These are phyloP conservation scores for Mycena venus DNA, from an alignment of 768 basidiomycete genomes.

Conservation along the genomic window DNA sequence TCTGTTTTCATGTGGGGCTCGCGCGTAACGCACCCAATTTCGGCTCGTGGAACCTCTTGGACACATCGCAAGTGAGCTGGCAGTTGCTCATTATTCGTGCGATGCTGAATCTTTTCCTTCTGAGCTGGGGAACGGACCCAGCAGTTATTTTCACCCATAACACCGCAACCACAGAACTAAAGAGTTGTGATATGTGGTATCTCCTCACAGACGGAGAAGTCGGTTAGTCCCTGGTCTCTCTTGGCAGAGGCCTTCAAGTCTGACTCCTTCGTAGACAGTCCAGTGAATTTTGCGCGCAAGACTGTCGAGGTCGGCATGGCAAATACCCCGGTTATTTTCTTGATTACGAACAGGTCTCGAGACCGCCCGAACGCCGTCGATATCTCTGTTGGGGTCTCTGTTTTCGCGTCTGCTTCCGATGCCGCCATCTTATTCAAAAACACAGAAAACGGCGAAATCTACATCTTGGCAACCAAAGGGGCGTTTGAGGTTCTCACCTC, in stretches of 20 bases:
- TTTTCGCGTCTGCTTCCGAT: slow-evolving; percentile 32
- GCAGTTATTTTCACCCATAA: slow-evolving; percentile 18
- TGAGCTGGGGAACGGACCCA: slow-evolving; percentile 32
- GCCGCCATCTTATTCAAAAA: slow-evolving; percentile 31
- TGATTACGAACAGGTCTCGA: slow-evolving; percentile 21
- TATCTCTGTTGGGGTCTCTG: slow-evolving; percentile 30
- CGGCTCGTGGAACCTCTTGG: neutral
- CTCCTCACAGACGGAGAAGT: too few relatives aligned
- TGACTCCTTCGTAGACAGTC: too few relatives aligned
- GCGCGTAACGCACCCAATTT: neutral
- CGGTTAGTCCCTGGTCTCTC: too few relatives aligned
- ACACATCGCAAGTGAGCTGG: slow-evolving; percentile 24
- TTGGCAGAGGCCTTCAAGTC: too few relatives aligned
- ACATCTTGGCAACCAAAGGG: slow-evolving; percentile 27
- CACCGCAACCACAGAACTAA: slow-evolving; percentile 17
- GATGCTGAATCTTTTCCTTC: neutral
- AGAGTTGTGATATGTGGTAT: slow-evolving; percentile 33
- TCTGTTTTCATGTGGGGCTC: slow-evolving; percentile 32
- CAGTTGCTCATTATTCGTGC: neutral
- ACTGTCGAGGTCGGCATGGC: slow-evolving; percentile 34
- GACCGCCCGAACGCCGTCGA: slow-evolving; percentile 8
- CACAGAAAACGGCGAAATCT: slow-evolving; percentile 8
- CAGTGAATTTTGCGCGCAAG: slow-evolving; percentile 24
- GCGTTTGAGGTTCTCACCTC: slow-evolving; percentile 24
- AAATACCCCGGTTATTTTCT: slow-evolving; percentile 32